phyloP scores from a whole-genome alignment of 2,329 filamentous ascomycete genomes.

The Sclerotiophoma versabilis region DNA sequence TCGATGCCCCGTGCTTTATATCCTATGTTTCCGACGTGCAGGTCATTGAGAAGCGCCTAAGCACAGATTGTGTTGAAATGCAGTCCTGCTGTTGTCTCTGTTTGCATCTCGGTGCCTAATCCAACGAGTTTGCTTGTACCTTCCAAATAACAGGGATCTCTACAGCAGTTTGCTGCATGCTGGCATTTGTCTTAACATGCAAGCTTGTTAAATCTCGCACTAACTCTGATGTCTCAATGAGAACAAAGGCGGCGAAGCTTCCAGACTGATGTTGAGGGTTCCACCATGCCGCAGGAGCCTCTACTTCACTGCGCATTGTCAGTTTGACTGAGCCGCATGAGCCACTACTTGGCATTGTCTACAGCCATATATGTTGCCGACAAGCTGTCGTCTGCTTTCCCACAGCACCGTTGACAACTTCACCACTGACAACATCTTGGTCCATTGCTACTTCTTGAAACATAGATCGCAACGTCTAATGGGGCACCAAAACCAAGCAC shows the following conservation, averaged over 20 bases:
- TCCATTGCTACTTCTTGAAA: not conserved
- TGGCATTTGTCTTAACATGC: not conserved
- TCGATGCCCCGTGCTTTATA: too few relatives aligned
- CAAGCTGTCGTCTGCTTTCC: not conserved
- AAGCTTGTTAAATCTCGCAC: not conserved
- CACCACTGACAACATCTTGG: not conserved
- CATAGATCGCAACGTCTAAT: not conserved
- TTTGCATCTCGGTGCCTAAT: not conserved
- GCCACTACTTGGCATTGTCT: not conserved
- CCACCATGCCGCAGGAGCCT: slow-evolving; percentile 8
- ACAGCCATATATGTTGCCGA: not conserved
- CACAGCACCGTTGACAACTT: not conserved
- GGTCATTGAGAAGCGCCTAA: too few relatives aligned
- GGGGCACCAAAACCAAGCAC: not conserved
- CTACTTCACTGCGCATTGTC: not conserved
- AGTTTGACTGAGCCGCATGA: slow-evolving; percentile 12
- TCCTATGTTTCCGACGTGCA: too few relatives aligned
- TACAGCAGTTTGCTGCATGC: not conserved
- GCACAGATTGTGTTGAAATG: too few relatives aligned
- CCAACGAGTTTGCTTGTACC: not conserved
- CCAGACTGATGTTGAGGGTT: slow-evolving; percentile 8
- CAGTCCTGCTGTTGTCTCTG: not conserved
- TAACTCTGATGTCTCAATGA: not conserved
- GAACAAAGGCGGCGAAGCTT: slow-evolving; percentile 5
- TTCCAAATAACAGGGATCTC: not conserved